These are phyloP conservation scores for Aspergillus kassunensis DNA, from an alignment of 495 filamentous ascomycete species.

Conservation along the genomic window DNA sequence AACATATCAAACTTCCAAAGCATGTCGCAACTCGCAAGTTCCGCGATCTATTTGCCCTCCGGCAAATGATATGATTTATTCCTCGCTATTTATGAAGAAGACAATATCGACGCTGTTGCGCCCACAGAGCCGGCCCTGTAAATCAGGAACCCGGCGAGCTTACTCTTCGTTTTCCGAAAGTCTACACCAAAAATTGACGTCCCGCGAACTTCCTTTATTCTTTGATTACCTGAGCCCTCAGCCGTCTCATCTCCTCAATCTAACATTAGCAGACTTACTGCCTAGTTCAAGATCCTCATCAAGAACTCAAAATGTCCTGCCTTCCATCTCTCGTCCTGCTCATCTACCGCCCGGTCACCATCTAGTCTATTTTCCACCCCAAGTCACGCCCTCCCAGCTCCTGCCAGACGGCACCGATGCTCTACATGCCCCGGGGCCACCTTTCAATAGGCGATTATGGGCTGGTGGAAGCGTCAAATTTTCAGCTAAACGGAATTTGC, in stretches of 20 bases:
- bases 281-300: constrained; percentile 9
- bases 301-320: constrained; percentile 21
- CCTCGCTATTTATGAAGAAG: constrained; percentile 15
- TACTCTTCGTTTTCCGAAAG: constrained; percentile 28
- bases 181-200: constrained; percentile 33
- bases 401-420: constrained; percentile 70
- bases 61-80: too few species aligned
- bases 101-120: constrained; percentile 3
- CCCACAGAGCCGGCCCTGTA: neutral
- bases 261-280: constrained; percentile 60
- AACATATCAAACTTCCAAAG: constrained; percentile 32
- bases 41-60: too few species aligned
- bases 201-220: constrained; percentile 51
- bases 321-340: constrained; percentile 31
- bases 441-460: constrained; percentile 74
- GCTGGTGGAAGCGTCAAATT: constrained; percentile 58
- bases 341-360: constrained; percentile 53
- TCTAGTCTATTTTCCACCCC: constrained; percentile 68
- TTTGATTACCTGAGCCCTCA: constrained; percentile 63
- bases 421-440: constrained; percentile 60
- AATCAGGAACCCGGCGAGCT: constrained; percentile 11
- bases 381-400: constrained; percentile 52
- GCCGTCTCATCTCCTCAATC: constrained; percentile 60
- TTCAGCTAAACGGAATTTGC: constrained; percentile 17
- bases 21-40: too few species aligned